Evolutionary conservation across 176 grass and related monocot genomes (phyloP).

Genomic region (Aegilops bicornis): DNA sequence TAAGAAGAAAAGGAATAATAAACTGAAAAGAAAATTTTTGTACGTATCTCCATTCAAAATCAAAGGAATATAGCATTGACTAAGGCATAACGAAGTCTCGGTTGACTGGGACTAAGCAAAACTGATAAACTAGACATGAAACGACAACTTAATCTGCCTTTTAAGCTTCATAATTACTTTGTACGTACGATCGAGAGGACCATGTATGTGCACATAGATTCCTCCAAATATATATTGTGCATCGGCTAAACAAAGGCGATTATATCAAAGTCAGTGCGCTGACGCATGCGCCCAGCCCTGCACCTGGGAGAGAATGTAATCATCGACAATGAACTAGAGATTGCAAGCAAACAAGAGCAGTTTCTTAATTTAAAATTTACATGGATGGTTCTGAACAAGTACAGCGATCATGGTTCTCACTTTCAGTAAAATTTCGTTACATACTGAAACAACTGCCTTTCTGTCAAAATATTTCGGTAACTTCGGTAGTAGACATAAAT

Average conservation of each 20-base stretch:
- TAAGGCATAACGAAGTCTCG: no score
- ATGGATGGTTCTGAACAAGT: neutral
- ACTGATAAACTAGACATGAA: neutral
- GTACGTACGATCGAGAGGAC: no score
- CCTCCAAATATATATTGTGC: neutral
- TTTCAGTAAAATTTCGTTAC: no score
- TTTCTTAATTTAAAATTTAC: neutral
- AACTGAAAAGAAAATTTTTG: no score
- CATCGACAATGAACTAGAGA: neutral
- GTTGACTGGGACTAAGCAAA: no score
- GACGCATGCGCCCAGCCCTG: neutral
- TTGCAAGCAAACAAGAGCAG: neutral
- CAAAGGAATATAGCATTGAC: no score
- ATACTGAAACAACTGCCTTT: neutral
- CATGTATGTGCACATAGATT: neutral
- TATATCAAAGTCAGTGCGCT: neutral
- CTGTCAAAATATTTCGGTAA: neutral
- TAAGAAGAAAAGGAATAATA: no score
- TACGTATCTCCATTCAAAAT: no score
- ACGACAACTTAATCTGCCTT: neutral
- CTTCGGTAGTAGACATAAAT: neutral
- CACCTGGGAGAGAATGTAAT: neutral
- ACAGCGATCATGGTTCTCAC: no score
- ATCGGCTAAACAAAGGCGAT: neutral
- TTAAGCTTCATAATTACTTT: neutral